Evolutionary conservation across 2,329 filamentous ascomycete genomes (phyloP), one percentile per base, ranked within the genome.

Genomic region (Cladosporium velox): DNA sequence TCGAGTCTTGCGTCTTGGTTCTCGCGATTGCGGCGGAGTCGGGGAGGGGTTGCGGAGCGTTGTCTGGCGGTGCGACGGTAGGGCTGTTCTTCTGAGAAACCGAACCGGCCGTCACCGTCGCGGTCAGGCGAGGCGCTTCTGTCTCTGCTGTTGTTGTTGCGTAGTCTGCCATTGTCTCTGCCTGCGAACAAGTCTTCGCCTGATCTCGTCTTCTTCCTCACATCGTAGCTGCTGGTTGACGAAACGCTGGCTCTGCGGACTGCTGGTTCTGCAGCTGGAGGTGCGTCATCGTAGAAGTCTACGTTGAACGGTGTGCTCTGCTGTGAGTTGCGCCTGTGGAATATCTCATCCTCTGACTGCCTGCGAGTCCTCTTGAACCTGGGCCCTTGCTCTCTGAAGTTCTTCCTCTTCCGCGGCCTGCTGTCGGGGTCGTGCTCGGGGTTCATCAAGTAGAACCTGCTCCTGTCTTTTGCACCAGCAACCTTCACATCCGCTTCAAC

Each of bases 391-490:
- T 65, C 52, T 41, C 65, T 62, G 24, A 62, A 47, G 12, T 63
- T 47, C 52, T 62, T 57, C 28, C 66, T 59, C 66, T 67, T 70
- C 15, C 78, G 76, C 68, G 88, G 82, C 62, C 87, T 86, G 79
- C 91, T 92, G 71, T 89, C 88, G 2, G 90, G 92, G 73, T 97
- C 93, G 75, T 93, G 88, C 72, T 97, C 91, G 1, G 94, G 94
- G 72, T 98, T 91, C 73, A 95, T 85, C 41, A 97, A 87, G 76
- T 99, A 99, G 81, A 96, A 98, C 14, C 92, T 87, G 79, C 94
- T 98, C 68, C 91, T 86, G 60, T 90, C 86, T 12, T 92, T 87
- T 1, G 95, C 94, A 49, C 91, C 90, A 52, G 83, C 86, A 72
- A 88, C 86, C 79, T 99, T 99, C 75, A 85, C 90, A 79, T 99